A percentile compares a stretch with the other conserved stretches of the same genome.
Conservation (phyloP, 148 eudicot species). For the Rhododendron kiyosumense region DNA sequence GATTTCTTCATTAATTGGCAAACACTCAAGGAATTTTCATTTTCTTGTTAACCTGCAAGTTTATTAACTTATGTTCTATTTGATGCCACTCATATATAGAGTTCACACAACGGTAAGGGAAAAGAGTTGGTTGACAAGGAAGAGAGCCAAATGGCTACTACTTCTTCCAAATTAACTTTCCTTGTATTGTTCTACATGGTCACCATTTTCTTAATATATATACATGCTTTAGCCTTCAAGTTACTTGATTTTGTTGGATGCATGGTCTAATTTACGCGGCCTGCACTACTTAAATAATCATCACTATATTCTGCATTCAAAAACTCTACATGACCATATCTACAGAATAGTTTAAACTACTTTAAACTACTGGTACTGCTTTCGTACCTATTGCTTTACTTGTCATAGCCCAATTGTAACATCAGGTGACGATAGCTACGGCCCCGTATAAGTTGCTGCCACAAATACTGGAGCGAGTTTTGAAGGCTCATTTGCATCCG, state of each 20-base stretch:
- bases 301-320: background rate
- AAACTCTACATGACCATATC: background rate
- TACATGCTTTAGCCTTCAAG: background rate
- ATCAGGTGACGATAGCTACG: conserved; percentile 93
- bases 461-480: conserved; percentile 39
- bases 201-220: background rate
- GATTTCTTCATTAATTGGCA: background rate
- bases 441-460: conserved; percentile 83
- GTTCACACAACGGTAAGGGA: background rate
- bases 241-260: background rate
- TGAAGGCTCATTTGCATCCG: conserved; percentile 45
- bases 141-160: background rate
- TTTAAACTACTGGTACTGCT: background rate
- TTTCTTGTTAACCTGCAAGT: background rate
- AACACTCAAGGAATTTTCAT: background rate
- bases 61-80: background rate
- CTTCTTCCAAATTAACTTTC: background rate
- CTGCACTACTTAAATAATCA: background rate
- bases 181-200: background rate
- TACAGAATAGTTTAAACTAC: background rate
- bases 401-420: conserved; percentile 63
- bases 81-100: background rate
- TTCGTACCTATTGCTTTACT: conserved; percentile 38
- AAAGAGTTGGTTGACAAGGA: background rate
- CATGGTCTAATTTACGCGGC: background rate